Evolutionary conservation across 345 rosid genomes (phyloP), one percentile per base, ranked within the genome.

Genomic region (Odontarrhena argentea): DNA sequence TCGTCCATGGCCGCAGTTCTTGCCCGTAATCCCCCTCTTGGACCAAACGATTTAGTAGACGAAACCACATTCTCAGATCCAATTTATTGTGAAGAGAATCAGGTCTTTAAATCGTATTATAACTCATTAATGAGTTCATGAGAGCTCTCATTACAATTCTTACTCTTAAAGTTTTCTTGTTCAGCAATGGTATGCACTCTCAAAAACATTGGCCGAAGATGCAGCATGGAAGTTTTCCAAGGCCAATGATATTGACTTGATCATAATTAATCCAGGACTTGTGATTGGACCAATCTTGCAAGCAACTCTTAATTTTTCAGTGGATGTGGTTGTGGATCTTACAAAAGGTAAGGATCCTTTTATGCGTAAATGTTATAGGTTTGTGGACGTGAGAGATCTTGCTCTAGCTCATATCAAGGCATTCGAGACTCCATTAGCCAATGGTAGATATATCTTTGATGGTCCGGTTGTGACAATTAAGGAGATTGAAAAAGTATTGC

Each of bases 31-130:
- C 71, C 34, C 26, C 77, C 76, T 41, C 18, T 66, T 0, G 49
- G 56, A 28, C 53, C 71, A 0, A 74, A 75, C n/a, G 40, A 60
- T 5, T 22, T 69, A 8, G 68, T 82, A 24, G 81, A 79, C 13
- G 86, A 82, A 68, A 75, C 68, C 46, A 74, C 81, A 76, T 69
- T 65, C 42, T 79, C 83, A 2, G 69, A 79, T 65, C 70, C 71
- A 14, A 45, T 8, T 13, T 35, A 70, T 18, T 74, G 69, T 40
- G 51, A 57, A 70, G 28, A 72, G 26, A 40, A 40, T 14, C 24
- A 67, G 75, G 76, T 71, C 8, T 51, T 6, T 30, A 32, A 32
- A 25, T 6, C 14, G 4, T 57, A 5, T 22, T 32, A 7, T 47
- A 10, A 7, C 52, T 18, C 52, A 47, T 47, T 6, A 47, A 25